Percentiles rank a stretch among this genome's conserved stretches.
phyloP scores from a whole-genome alignment of 139 green algal species.

The Coccomyxa sp. region DNA sequence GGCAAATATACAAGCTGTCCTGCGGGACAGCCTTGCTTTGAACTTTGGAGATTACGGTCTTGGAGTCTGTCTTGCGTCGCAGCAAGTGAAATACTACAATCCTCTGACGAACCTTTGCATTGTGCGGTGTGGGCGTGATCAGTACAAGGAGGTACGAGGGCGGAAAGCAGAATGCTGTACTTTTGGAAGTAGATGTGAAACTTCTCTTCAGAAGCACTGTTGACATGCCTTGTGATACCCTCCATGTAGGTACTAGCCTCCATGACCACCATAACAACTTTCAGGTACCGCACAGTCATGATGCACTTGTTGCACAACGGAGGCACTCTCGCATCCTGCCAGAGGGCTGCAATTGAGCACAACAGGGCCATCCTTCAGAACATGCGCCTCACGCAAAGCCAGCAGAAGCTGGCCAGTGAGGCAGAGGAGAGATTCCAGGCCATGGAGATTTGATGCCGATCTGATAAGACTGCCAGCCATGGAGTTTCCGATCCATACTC shows the following conservation, averaged over 20 bases:
- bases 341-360: neutral
- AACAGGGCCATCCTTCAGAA: neutral
- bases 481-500: too few species aligned
- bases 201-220: too few species aligned
- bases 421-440: constrained; percentile 4
- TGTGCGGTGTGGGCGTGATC: constrained; percentile 28
- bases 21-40: constrained; percentile 30
- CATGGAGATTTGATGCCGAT: neutral
- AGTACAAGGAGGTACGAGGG: constrained; percentile 27
- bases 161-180: neutral
- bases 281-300: constrained; percentile 23
- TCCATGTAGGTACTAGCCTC: constrained; percentile 28
- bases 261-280: constrained; percentile 23
- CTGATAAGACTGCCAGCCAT: too few species aligned
- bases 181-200: too few species aligned
- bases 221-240: too few species aligned
- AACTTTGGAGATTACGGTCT: constrained; percentile 42
- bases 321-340: constrained; percentile 15
- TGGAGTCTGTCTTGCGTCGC: constrained; percentile 17
- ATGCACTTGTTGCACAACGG: constrained; percentile 14
- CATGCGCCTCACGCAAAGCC: neutral
- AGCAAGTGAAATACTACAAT: constrained; percentile 48
- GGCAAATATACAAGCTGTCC: constrained; percentile 8
- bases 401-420: constrained; percentile 5
- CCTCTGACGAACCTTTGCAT: constrained; percentile 29